Evolutionary conservation across 2,329 filamentous ascomycete genomes (phyloP), one percentile per base, ranked within the genome.

Genomic region (Colletotrichum euphorbiae): DNA sequence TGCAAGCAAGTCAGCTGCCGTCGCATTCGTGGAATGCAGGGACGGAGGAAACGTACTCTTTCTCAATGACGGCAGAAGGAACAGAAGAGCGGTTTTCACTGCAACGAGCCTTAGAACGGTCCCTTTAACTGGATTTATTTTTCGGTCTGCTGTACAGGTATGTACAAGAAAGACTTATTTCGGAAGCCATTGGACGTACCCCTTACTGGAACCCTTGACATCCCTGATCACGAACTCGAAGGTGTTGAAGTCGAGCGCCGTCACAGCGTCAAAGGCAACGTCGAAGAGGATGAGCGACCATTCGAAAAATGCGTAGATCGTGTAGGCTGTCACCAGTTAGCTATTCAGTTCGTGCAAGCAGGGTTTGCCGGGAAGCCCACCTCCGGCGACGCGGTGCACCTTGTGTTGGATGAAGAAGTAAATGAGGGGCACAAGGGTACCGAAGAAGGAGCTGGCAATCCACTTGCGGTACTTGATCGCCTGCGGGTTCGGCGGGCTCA

Each of bases 401-500:
- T 99, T 99, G 85, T 99, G 96, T 79, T 98, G 96, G 71, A 99
- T 97, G 78, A 98, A 99, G 78, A 94, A 99, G 83, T 98, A 98
- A 19, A 98, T 87, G 77, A 99, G 83, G 33, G 94, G 94, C 54
- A 98, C 86, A 33, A 99, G 85, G 4, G 94, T 97, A 59, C 91
- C 93, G 76, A 98, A 99, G 82, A 99, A 99, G 45, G 90, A 85
- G 36, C 87, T 84, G 4, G 92, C 93, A 61, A 98, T 82, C 71
- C 91, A 89, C 82, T 97, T 98, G 73, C 96, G 88, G 79, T 97
- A 97, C 80, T 91, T 94, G 77, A 98, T 86, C 6, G 96, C 93
- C 70, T 83, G 88, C 12, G 90, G 86, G 77, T 98, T 97, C 64
- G 90, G 89, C 11, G 95, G 94, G 80, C 94, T 98, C 58, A 98